phyloP scores from a whole-genome alignment of 2,329 filamentous ascomycete genomes.

The Phialocephala sp. region DNA sequence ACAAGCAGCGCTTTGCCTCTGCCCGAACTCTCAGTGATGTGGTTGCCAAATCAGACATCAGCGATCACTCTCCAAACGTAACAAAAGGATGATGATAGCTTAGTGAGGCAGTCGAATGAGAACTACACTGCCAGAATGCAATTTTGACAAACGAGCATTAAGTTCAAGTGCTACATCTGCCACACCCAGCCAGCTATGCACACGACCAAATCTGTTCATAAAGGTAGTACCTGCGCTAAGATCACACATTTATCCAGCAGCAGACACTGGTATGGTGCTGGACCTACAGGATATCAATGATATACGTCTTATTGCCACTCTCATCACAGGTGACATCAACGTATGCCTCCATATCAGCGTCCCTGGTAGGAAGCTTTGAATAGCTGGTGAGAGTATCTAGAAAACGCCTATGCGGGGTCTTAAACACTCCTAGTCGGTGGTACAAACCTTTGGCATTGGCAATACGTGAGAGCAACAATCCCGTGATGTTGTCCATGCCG shows the following conservation, averaged over 20 bases:
- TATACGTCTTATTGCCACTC: background rate
- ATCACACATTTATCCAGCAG: background rate
- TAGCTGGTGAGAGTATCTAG: background rate
- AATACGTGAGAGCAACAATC: background rate
- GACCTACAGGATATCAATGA: background rate
- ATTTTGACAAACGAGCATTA: no score
- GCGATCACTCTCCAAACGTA: no score
- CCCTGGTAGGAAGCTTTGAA: background rate
- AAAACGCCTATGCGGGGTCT: background rate
- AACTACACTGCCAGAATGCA: no score
- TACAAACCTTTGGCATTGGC: background rate
- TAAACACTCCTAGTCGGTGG: background rate
- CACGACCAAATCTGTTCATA: no score
- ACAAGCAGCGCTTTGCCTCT: no score
- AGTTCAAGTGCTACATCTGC: no score
- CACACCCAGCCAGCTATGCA: no score
- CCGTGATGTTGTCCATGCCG: background rate
- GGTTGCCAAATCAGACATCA: no score
- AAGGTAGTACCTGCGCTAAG: background rate
- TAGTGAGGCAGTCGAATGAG: no score
- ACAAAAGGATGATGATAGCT: no score
- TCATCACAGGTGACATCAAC: background rate
- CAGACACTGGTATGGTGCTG: background rate
- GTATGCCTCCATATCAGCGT: background rate
- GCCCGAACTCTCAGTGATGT: no score